phyloP scores from a whole-genome alignment of 2,329 filamentous ascomycete genomes.

The Claviceps africana region DNA sequence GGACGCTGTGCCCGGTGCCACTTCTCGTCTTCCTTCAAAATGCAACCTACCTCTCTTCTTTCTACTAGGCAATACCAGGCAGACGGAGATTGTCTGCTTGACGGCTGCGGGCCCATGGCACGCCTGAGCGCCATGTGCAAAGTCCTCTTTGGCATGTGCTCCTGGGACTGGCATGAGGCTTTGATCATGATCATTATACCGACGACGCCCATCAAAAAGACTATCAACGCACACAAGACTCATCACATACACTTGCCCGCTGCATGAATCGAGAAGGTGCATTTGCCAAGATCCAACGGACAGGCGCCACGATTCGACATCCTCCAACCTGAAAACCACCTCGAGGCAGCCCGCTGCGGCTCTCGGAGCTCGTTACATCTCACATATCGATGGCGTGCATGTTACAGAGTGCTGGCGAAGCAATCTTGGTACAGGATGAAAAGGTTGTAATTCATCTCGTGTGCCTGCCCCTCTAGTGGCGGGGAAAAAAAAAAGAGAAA shows the following conservation, averaged over 20 bases:
- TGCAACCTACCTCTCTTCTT: too few species aligned
- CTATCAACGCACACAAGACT: not conserved
- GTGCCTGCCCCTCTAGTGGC: too few species aligned
- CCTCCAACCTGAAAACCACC: not conserved
- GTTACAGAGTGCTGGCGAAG: not conserved
- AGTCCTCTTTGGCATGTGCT: not conserved
- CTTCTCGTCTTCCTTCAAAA: too few species aligned
- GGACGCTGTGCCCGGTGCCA: too few species aligned
- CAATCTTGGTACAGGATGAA: not conserved
- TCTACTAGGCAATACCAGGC: too few species aligned
- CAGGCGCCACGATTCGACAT: conserved; percentile 2
- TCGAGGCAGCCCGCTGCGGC: not conserved
- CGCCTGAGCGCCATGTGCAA: not conserved
- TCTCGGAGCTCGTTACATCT: not conserved
- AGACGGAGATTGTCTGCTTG: too few species aligned
- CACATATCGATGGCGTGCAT: not conserved
- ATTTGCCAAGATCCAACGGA: conserved; percentile 3
- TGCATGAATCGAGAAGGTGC: not conserved
- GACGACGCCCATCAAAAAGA: not conserved
- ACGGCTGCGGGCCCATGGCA: too few species aligned
- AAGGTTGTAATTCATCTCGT: not conserved
- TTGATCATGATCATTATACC: not conserved
- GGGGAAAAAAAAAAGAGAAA: not conserved
- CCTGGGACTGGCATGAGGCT: not conserved
- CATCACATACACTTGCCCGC: not conserved